A percentile compares a stretch with the other conserved stretches of the same genome.
These are phyloP conservation scores for Inga leiocalycina DNA, from an alignment of 306 rosid genomes.

Conservation along the genomic window DNA sequence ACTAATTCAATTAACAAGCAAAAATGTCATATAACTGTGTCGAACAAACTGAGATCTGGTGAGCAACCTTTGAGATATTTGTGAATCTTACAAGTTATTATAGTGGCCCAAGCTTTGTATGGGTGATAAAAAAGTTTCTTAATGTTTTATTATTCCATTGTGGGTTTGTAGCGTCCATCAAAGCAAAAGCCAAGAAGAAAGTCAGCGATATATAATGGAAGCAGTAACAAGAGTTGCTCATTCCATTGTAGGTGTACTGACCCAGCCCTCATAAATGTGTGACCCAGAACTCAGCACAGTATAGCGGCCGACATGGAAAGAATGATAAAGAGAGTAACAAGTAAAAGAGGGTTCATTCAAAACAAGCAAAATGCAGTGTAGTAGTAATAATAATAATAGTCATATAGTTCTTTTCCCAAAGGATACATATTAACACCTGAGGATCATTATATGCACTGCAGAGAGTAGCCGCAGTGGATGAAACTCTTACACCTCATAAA, in stretches of 20 bases:
- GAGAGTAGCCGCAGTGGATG: conserved; percentile 14
- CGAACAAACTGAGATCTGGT: background rate
- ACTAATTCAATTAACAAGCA: background rate
- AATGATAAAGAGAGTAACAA: background rate
- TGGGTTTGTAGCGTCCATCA: background rate
- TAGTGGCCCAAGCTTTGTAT: background rate
- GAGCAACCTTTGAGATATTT: background rate
- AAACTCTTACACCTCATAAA: conserved; percentile 30
- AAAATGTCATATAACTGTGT: background rate
- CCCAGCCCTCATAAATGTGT: background rate
- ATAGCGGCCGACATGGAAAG: conserved; percentile 24
- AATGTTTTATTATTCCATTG: background rate
- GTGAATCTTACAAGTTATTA: background rate
- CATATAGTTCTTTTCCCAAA: conserved; percentile 17
- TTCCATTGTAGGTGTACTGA: background rate
- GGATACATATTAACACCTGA: conserved; percentile 16
- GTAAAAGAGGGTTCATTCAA: conserved; percentile 16
- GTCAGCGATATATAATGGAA: too few relatives aligned
- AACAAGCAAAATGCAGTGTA: background rate
- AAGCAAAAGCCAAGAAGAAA: background rate
- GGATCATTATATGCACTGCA: background rate
- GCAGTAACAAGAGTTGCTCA: background rate
- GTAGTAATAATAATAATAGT: background rate
- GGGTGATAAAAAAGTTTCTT: background rate
- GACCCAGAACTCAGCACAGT: background rate